phyloP scores from a whole-genome alignment of 345 rosid genomes.

The Punica granatum region DNA sequence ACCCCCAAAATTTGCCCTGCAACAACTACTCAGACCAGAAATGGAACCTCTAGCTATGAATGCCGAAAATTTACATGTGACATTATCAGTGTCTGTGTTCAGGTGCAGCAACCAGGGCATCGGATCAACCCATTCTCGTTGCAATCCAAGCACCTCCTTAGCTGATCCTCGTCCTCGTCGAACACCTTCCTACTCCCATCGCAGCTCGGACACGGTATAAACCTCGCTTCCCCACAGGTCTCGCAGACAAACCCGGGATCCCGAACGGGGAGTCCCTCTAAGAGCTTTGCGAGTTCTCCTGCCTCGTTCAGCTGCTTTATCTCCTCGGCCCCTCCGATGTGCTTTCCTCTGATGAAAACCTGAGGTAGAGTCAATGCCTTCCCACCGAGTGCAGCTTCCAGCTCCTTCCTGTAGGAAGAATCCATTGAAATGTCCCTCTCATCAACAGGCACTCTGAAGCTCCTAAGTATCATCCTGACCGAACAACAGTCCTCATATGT shows the following conservation, averaged over 20 bases:
- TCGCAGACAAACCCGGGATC: conserved; percentile 26
- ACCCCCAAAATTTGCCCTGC: neutral
- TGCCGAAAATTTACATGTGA: neutral
- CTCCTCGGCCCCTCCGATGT: conserved; percentile 37
- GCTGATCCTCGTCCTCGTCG: conserved; percentile 25
- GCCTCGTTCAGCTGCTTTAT: conserved; percentile 32
- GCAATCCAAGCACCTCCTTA: conserved; percentile 31
- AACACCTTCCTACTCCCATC: conserved; percentile 37
- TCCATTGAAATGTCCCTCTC: conserved; percentile 43
- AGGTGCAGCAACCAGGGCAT: conserved; percentile 33
- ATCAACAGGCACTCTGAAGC: conserved; percentile 29
- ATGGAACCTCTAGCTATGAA: neutral
- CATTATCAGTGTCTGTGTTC: neutral
- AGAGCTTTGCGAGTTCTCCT: conserved; percentile 30
- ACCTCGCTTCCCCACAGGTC: conserved; percentile 38
- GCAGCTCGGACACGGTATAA: conserved; percentile 35
- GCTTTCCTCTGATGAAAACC: conserved; percentile 31
- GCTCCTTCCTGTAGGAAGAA: conserved; percentile 26
- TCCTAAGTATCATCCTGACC: conserved; percentile 33
- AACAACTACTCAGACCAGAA: neutral
- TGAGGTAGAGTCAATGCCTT: conserved; percentile 27
- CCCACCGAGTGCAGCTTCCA: conserved; percentile 19
- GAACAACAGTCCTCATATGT: conserved; percentile 35
- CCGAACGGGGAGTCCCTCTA: conserved; percentile 26
- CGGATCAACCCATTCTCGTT: conserved; percentile 45